A percentile compares a stretch with the other conserved stretches of the same genome.
phyloP scores from a whole-genome alignment of 768 basidiomycete genomes.

The Lepiota subincarnata region DNA sequence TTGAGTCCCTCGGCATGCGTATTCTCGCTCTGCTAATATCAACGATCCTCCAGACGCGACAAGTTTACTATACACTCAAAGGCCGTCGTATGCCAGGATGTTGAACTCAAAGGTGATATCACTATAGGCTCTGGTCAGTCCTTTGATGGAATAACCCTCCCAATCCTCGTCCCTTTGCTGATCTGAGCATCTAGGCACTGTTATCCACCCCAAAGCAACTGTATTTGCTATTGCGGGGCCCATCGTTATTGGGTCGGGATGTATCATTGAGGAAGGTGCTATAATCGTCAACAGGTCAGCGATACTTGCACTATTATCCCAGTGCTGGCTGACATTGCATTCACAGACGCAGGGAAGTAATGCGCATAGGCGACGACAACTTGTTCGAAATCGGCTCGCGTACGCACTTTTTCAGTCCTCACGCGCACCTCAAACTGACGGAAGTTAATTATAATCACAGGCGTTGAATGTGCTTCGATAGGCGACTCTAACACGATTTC shows the following conservation, averaged over 20 bases:
- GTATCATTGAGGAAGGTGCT: constrained; percentile 88
- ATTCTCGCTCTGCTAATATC: constrained; percentile 1
- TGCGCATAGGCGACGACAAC: constrained; percentile 93
- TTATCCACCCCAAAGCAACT: constrained; percentile 92
- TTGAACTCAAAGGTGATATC: constrained; percentile 91
- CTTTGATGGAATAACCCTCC: not conserved
- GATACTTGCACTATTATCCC: not conserved
- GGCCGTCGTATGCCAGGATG: constrained; percentile 89
- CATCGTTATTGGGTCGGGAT: constrained; percentile 83
- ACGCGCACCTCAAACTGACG: not conserved
- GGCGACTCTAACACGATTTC: constrained; percentile 86
- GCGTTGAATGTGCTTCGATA: constrained; percentile 80
- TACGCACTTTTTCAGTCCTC: constrained; percentile 35
- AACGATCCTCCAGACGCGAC: constrained; percentile 55
- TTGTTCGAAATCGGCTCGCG: constrained; percentile 93
- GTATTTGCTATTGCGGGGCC: constrained; percentile 90
- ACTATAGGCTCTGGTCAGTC: constrained; percentile 78
- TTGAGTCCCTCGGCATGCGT: constrained; percentile 15
- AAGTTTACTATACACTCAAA: constrained; percentile 89
- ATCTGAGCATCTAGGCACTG: constrained; percentile 48
- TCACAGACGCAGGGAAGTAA: constrained; percentile 67
- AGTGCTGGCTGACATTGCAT: not conserved
- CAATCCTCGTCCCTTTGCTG: not conserved
- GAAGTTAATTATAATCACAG: constrained; percentile 36
- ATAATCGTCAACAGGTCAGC: constrained; percentile 83